Evolutionary conservation across 169 alveolate genomes (phyloP), one percentile per base, ranked within the genome.

Genomic region (Besnoitia besnoiti): DNA sequence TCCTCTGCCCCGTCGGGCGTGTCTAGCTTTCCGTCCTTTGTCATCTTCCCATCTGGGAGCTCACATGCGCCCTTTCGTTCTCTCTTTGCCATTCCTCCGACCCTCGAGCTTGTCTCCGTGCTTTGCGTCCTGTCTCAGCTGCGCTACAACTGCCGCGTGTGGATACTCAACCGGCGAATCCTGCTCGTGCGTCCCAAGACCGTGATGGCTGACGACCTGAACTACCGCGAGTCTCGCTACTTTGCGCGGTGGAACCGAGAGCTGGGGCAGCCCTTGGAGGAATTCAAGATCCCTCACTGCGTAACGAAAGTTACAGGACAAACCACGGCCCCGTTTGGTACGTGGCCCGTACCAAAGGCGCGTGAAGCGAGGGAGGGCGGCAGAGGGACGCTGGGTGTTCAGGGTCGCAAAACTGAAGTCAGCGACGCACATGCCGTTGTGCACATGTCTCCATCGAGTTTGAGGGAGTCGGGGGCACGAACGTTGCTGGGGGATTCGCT

Each of bases 181-280:
- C 80, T 96, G 49, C 92, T 96, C 40, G 92, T 98, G 40, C 96
- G 98, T 47, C 99, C 99, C 46, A 98, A 97, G 94, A 94, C 96
- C 37, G 90, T 85, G 51, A 92, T 98, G 44, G 98, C 98, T 7
- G 96, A 96, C 77, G 98, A 96, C 40, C 97, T 97, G n/a, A 96
- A 95, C 93, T 97, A 97, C 92, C 93, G 99, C 79, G 99, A 98
- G 93, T 87, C 95, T 42, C 95, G 99, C 35, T 98, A 95, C 94
- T 98, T 98, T 89, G 95, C 98, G 0, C 96, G 97, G 35, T 98
- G 98, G 98, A 61, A 89, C 33, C 88, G 77, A 0, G 91, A 91
- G 2, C 84, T 73, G 40, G 59, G 59, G 85, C 55, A 33, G 30
- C 49, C 47, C 21, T 79, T 94, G 37, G 96, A 96, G 46, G 96